phyloP scores from a whole-genome alignment of 2,329 filamentous ascomycete species.

The Botrytis porri region DNA sequence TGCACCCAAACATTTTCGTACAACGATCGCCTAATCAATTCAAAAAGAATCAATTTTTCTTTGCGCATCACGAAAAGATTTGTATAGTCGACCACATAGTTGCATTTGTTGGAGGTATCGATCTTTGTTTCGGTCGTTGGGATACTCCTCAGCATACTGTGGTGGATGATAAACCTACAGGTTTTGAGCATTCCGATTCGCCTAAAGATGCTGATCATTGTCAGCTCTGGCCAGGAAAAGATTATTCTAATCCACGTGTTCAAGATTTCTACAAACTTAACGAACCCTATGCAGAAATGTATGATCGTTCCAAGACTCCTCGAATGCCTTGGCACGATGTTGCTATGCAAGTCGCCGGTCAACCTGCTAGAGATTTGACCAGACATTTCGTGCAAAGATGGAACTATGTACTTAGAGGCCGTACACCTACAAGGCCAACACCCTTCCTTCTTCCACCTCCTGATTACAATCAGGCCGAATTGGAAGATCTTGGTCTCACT shows the following conservation, averaged over 20 bases:
- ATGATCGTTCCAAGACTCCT: constrained; percentile 81
- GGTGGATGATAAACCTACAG: constrained; percentile 89
- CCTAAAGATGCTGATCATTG: constrained; percentile 92
- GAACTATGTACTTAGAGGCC: constrained; percentile 92
- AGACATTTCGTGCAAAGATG: constrained; percentile 96
- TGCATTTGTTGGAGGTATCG: constrained; percentile 92
- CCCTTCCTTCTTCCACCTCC: constrained; percentile 91
- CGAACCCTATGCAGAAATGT: constrained; percentile 98
- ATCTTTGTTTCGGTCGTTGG: constrained; percentile 96
- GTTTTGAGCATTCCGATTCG: constrained; percentile 74
- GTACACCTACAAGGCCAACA: constrained; percentile 88
- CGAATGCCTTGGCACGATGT: constrained; percentile 99
- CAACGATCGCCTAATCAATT: constrained; percentile 96
- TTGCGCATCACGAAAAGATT: constrained; percentile 98
- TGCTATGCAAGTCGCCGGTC: constrained; percentile 94
- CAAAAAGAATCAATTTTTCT: constrained; percentile 99
- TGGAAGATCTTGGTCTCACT: constrained; percentile 82
- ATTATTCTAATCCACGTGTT: constrained; percentile 94
- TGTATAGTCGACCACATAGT: constrained; percentile 94
- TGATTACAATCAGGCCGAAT: constrained; percentile 81
- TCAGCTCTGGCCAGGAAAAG: constrained; percentile 95
- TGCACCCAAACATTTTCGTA: constrained; percentile 95
- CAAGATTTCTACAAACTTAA: constrained; percentile 92
- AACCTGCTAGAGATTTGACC: constrained; percentile 89
- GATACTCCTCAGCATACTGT: constrained; percentile 91